These are phyloP conservation scores for Kregervanrija pseudodelftensis DNA, from an alignment of 805 yeast species.

Conservation along the genomic window DNA sequence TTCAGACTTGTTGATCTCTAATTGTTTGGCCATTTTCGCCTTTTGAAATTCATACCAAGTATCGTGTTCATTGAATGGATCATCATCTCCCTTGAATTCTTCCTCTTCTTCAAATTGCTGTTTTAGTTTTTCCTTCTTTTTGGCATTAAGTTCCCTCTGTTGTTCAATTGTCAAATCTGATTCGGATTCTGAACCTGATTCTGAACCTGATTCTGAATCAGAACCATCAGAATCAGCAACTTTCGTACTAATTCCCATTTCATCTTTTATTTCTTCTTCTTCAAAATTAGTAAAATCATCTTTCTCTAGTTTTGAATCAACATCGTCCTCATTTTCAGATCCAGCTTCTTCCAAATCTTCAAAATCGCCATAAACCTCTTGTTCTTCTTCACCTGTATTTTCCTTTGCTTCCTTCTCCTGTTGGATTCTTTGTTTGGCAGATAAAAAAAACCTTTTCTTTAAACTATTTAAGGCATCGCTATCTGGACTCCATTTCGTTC, in stretches of 20 bases:
- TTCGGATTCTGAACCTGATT: conserved; percentile 34
- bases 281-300: conserved; percentile 52
- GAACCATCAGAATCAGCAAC: conserved; percentile 29
- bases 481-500: conserved; percentile 34
- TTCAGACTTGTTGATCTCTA: conserved; percentile 85
- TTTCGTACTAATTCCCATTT: conserved; percentile 27
- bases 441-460: conserved; percentile 43
- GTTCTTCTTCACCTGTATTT: conserved; percentile 17
- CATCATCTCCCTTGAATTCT: conserved; percentile 69
- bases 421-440: conserved; percentile 39
- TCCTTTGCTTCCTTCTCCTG: conserved; percentile 26
- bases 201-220: conserved; percentile 36
- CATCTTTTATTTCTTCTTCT: conserved; percentile 40
- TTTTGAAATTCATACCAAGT: conserved; percentile 98
- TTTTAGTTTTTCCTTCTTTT: conserved; percentile 81
- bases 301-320: conserved; percentile 33
- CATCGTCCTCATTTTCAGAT: conserved; percentile 37
- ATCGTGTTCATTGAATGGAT: conserved; percentile 64
- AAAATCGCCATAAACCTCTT: conserved; percentile 31
- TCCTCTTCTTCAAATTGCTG: conserved; percentile 87
- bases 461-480: conserved; percentile 34
- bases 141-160: conserved; percentile 74
- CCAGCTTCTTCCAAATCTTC: conserved; percentile 23
- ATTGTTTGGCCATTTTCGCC: conserved; percentile 93
- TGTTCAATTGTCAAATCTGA: conserved; percentile 54